phyloP scores from a whole-genome alignment of 78 protist species.

The Salpingoeca rosetta region DNA sequence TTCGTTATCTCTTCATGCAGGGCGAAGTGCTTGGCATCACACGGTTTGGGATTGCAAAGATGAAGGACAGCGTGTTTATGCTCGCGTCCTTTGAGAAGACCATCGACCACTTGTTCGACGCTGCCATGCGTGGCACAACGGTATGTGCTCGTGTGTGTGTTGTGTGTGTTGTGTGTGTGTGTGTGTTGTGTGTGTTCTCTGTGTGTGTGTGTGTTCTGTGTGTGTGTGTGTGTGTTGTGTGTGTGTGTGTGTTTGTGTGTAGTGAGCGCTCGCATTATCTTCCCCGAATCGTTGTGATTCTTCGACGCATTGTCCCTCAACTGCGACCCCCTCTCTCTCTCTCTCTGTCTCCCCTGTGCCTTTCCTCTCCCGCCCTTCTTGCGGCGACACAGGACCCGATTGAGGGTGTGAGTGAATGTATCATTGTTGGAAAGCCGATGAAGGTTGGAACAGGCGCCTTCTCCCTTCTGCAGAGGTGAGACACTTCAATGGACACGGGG shows the following conservation, averaged over 20 bases:
- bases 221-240: neutral
- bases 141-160: too few species aligned
- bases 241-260: neutral
- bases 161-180: neutral
- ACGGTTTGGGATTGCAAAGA: constrained; percentile 91
- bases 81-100: constrained; percentile 95
- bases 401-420: constrained; percentile 91
- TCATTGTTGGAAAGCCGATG: constrained; percentile 93
- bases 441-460: constrained; percentile 91
- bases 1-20: neutral
- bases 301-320: too few species aligned
- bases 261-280: neutral
- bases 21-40: constrained; percentile 97
- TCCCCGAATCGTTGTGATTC: neutral
- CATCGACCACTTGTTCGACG: constrained; percentile 94
- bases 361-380: too few species aligned
- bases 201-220: neutral
- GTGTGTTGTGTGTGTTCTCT: neutral
- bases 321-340: too few species aligned
- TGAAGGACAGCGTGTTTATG: constrained; percentile 88
- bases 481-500: neutral
- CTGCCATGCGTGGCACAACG: constrained; percentile 55
- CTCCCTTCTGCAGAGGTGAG: constrained; percentile 49
- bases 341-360: too few species aligned
- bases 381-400: constrained; percentile 60